Conservation (phyloP, 768 basidiomycete species). For the Tulasnella sp. region DNA sequence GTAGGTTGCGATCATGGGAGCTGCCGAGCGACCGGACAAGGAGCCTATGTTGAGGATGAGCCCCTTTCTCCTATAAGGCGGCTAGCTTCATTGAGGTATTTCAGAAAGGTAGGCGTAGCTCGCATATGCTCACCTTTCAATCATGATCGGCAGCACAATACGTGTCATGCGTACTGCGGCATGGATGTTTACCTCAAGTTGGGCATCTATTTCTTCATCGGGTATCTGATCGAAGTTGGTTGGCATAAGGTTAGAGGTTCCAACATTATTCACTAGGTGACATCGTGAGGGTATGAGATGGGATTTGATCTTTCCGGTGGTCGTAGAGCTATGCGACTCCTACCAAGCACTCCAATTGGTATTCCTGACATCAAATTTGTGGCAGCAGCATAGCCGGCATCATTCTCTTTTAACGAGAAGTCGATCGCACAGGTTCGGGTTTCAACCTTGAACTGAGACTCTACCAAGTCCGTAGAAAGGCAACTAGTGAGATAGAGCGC, state of each 20-base stretch:
- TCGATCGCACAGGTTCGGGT: slow-evolving; percentile 63
- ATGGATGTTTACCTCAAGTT: slow-evolving; percentile 74
- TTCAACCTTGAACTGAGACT: slow-evolving; percentile 35
- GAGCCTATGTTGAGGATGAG: slow-evolving; percentile 88
- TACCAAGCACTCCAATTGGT: slow-evolving; percentile 77
- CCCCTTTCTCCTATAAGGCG: slow-evolving; percentile 53
- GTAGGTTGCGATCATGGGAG: slow-evolving; percentile 89
- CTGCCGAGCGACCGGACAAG: slow-evolving; percentile 76
- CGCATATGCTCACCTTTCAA: slow-evolving; percentile 46
- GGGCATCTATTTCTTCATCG: slow-evolving; percentile 65
- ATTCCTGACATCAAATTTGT: slow-evolving; percentile 36
- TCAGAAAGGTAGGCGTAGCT: slow-evolving; percentile 33
- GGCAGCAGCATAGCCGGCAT: slow-evolving; percentile 37
- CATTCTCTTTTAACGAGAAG: slow-evolving; percentile 47
- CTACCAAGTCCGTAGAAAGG: slow-evolving; percentile 13
- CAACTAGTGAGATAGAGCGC: slow-evolving; percentile 25
- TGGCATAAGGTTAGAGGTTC: slow-evolving; percentile 83
- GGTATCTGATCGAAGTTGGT: slow-evolving; percentile 69
- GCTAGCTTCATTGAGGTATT: neutral
- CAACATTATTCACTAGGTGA: slow-evolving; percentile 83
- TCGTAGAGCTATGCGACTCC: slow-evolving; percentile 21
- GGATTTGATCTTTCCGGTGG: no score
- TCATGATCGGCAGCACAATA: slow-evolving; percentile 72
- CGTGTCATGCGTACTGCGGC: slow-evolving; percentile 73
- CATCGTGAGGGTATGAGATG: neutral